Conservation (phyloP, 345 rosid genomes). For the Populus ilicifolia region DNA sequence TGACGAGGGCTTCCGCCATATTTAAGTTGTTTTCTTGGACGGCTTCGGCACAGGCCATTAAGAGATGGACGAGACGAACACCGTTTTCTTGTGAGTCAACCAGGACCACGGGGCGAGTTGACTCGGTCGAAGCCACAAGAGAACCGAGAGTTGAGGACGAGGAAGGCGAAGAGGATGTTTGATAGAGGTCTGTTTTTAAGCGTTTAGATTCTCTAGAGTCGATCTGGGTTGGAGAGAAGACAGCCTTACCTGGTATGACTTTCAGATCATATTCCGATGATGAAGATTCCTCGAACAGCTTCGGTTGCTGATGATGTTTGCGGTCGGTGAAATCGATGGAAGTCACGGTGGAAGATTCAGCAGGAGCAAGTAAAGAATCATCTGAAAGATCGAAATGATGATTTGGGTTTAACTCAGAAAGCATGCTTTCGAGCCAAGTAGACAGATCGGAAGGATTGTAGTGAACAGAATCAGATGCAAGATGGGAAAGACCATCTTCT, state of each 20-base stretch:
- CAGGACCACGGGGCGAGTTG: slow-evolving; percentile 49
- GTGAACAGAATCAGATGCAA: slow-evolving; percentile 66
- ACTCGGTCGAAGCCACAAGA: slow-evolving; percentile 17
- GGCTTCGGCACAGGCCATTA: slow-evolving; percentile 82
- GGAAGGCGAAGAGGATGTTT: slow-evolving; percentile 27
- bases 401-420: slow-evolving; percentile 57
- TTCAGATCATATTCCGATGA: slow-evolving; percentile 61
- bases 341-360: slow-evolving; percentile 40
- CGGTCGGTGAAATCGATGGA: slow-evolving; percentile 28
- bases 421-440: slow-evolving; percentile 62
- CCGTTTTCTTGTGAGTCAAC: slow-evolving; percentile 84
- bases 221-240: slow-evolving; percentile 23
- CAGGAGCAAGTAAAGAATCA: slow-evolving; percentile 33
- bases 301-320: neutral
- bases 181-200: neutral
- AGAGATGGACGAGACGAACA: slow-evolving; percentile 62
- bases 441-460: slow-evolving; percentile 72
- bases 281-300: slow-evolving; percentile 28
- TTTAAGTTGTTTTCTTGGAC: slow-evolving; percentile 48
- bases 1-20: slow-evolving; percentile 64
- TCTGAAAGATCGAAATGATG: slow-evolving; percentile 23
- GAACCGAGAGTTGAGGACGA: slow-evolving; percentile 30
- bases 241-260: slow-evolving; percentile 72
- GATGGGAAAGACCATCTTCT: slow-evolving; percentile 54
- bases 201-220: slow-evolving; percentile 6